phyloP scores from a whole-genome alignment of 495 filamentous ascomycete species.

The Hyaloscypha finlandica region DNA sequence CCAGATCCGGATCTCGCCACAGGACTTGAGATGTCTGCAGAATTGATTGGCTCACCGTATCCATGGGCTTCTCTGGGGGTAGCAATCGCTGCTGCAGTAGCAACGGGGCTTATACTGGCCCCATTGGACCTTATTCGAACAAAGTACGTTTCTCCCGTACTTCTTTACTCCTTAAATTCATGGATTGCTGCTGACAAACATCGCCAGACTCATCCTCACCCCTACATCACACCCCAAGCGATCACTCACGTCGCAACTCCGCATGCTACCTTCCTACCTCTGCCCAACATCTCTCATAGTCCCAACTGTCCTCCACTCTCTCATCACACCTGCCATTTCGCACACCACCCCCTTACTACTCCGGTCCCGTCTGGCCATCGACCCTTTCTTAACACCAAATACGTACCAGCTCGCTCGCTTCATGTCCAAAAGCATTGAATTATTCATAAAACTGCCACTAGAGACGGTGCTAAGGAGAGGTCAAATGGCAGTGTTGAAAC shows the following conservation, averaged over 20 bases:
- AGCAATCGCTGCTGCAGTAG: conserved; percentile 78
- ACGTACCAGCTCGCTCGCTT: conserved; percentile 79
- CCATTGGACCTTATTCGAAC: conserved; percentile 91
- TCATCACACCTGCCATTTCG: conserved; percentile 76
- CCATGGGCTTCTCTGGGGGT: conserved; percentile 74
- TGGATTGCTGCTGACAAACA: conserved; percentile 14
- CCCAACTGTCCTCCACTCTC: conserved; percentile 83
- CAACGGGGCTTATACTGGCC: conserved; percentile 76
- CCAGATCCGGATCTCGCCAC: conserved; percentile 69
- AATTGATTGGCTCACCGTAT: conserved; percentile 61
- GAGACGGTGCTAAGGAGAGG: conserved; percentile 90
- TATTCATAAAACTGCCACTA: conserved; percentile 82
- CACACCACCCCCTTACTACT: conserved; percentile 80
- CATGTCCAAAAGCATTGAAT: conserved; percentile 70
- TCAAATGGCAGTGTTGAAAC: conserved; percentile 65
- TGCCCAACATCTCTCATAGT: conserved; percentile 71
- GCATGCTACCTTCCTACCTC: conserved; percentile 72
- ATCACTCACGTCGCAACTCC: conserved; percentile 66
- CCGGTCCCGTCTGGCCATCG: conserved; percentile 73
- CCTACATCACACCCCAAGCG: conserved; percentile 72
- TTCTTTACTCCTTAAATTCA: conserved; percentile 4
- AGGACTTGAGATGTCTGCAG: conserved; percentile 35
- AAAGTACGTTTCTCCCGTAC: conserved; percentile 44
- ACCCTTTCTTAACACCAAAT: conserved; percentile 77
- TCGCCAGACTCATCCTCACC: conserved; percentile 69